Percentiles rank a stretch among this genome's conserved stretches.
Evolutionary conservation across 2,329 filamentous ascomycete genomes (phyloP).

Genomic region (Catunica adiposa): DNA sequence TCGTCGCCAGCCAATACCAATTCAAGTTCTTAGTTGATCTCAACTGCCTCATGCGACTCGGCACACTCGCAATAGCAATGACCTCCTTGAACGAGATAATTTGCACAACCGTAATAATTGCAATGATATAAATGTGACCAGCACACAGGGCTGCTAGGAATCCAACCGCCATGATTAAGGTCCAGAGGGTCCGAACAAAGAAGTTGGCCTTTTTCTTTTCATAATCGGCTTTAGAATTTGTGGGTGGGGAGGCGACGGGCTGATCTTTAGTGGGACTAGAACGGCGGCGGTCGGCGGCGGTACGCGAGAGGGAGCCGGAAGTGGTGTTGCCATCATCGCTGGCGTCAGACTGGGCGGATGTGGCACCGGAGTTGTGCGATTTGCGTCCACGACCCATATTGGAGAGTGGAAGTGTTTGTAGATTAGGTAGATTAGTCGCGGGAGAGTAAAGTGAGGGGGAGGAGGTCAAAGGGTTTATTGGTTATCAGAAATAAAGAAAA

Average conservation of each 20-base stretch:
- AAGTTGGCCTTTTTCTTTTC: conserved; percentile 99
- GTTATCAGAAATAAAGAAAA: no score
- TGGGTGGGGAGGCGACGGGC: not conserved
- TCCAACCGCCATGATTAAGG: conserved; percentile 83
- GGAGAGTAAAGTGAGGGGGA: no score
- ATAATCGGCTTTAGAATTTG: conserved; percentile 41
- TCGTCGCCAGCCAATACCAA: conserved; percentile 98
- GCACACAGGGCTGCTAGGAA: conserved; percentile 91
- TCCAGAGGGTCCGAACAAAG: conserved; percentile 93
- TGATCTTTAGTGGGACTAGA: not conserved
- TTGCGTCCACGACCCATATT: conserved; percentile 24
- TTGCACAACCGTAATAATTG: conserved; percentile 80
- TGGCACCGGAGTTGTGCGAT: conserved; percentile 38
- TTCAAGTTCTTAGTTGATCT: conserved; percentile 92
- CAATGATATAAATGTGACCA: conserved; percentile 93
- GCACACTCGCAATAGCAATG: conserved; percentile 91
- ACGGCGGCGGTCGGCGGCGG: conserved; percentile 7
- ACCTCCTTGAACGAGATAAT: conserved; percentile 98
- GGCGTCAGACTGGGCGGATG: conserved; percentile 48
- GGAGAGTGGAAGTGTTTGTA: not conserved
- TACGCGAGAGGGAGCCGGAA: conserved; percentile 18
- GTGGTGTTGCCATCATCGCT: conserved; percentile 35
- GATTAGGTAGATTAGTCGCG: no score
- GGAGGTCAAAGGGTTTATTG: no score
- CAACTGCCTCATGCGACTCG: conserved; percentile 75